These are phyloP conservation scores for Letharia columbiana DNA, from an alignment of 495 filamentous ascomycete species.

Conservation along the genomic window DNA sequence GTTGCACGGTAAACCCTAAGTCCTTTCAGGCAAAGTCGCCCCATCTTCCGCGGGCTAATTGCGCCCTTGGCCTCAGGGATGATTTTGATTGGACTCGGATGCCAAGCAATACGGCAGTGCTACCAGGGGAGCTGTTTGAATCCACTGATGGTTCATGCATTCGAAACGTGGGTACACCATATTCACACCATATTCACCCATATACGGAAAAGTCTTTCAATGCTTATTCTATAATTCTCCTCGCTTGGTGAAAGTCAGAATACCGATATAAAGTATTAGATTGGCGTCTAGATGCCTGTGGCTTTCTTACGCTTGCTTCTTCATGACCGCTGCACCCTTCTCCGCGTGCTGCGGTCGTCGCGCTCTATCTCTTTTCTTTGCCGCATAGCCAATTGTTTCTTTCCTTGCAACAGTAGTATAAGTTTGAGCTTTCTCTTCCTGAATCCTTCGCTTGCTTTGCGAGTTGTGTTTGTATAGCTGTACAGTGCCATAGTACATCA, in stretches of 20 bases:
- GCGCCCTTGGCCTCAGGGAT: background rate
- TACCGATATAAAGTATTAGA: background rate
- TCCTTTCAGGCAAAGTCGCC: accelerated
- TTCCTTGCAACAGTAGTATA: background rate
- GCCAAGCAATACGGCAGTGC: background rate
- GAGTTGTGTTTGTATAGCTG: background rate
- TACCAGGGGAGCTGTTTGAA: background rate
- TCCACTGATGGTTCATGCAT: background rate
- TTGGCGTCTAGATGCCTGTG: background rate
- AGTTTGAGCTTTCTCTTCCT: background rate
- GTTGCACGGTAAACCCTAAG: background rate
- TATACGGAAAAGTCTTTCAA: background rate
- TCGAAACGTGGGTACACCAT: background rate
- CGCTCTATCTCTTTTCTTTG: background rate
- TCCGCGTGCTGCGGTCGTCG: background rate
- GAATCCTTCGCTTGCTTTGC: background rate
- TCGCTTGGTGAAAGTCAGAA: background rate
- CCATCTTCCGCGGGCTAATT: background rate
- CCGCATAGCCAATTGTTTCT: background rate
- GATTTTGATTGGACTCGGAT: background rate
- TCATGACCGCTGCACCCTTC: background rate
- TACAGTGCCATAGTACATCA: background rate
- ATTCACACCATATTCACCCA: background rate
- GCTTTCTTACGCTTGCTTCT: background rate
- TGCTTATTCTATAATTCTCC: background rate